Evolutionary conservation across 2,329 filamentous ascomycete species (phyloP), one percentile per base, ranked within the genome.

Genomic region (Leptographium flavum): DNA sequence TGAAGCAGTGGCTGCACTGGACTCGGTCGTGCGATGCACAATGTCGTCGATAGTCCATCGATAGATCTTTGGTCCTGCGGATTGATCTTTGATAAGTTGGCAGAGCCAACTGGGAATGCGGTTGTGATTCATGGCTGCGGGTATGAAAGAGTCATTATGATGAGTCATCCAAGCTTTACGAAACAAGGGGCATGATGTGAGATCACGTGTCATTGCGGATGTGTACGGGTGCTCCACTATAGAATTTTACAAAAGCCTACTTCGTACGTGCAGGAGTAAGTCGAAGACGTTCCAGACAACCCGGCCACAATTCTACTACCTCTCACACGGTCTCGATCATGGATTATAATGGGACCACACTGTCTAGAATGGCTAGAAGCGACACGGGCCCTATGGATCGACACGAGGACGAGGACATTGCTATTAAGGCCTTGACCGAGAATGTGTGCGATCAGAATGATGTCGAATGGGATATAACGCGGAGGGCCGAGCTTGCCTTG

Each of bases 361-460:
- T n/a, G n/a, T n/a, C n/a, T n/a, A n/a, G n/a, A n/a, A n/a, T n/a
- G n/a, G n/a, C n/a, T n/a, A n/a, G n/a, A n/a, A n/a, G n/a, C n/a
- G n/a, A n/a, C n/a, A n/a, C n/a, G n/a, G n/a, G n/a, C n/a, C n/a
- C n/a, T n/a, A n/a, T n/a, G n/a, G n/a, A n/a, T n/a, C n/a, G n/a
- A n/a, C n/a, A n/a, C n/a, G n/a, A n/a, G 36, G 74, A 77, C 50
- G 80, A 84, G 55, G 71, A 73, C 36, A 68, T 70, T 43, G 72
- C 74, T 19, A 64, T 87, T 25, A 68, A 70, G 47, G 73, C 73
- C 37, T 64, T 87, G 35, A 79, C 81, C 5, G 74, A 79, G 43
- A 72, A 80, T 47, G 77, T 92, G 21, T 79, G 86, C 47, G 79
- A 94, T 55, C 90, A 96, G 60, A 81, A 88, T 64, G 88, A 95